phyloP scores from a whole-genome alignment of 345 rosid genomes.

The Populus tremula region DNA sequence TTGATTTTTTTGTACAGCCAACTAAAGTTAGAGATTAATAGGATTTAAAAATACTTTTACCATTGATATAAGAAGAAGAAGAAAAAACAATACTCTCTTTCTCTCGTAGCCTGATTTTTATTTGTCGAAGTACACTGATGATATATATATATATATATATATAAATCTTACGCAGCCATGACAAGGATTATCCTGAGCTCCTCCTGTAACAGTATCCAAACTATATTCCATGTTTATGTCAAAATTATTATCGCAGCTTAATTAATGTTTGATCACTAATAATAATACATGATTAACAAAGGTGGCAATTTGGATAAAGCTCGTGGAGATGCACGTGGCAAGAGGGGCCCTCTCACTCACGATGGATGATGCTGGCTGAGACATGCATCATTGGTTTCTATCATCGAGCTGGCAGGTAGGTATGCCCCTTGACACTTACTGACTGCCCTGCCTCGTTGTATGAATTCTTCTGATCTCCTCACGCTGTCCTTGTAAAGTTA shows the following conservation, averaged over 20 bases:
- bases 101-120: background rate
- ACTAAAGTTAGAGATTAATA: too few species aligned
- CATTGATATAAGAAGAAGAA: too few species aligned
- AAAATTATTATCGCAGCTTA: too few species aligned
- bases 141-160: too few species aligned
- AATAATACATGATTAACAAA: background rate
- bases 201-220: background rate
- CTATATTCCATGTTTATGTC: too few species aligned
- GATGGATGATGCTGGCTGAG: conserved; percentile 23
- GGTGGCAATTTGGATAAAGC: conserved; percentile 29
- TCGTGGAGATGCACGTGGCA: conserved; percentile 10
- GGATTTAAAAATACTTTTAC: too few species aligned
- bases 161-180: too few species aligned
- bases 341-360: conserved; percentile 26
- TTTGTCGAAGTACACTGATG: too few species aligned
- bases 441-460: background rate
- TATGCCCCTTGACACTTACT: too few species aligned
- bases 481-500: too few species aligned
- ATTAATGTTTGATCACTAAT: too few species aligned
- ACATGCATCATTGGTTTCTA: conserved; percentile 26
- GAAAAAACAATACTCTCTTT: background rate
- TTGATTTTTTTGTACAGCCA: too few species aligned
- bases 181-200: background rate
- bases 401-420: background rate
- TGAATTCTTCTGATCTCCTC: background rate